Evolutionary conservation across 805 yeast genomes (phyloP), one percentile per base, ranked within the genome.

Genomic region (Kuraishia cidri): DNA sequence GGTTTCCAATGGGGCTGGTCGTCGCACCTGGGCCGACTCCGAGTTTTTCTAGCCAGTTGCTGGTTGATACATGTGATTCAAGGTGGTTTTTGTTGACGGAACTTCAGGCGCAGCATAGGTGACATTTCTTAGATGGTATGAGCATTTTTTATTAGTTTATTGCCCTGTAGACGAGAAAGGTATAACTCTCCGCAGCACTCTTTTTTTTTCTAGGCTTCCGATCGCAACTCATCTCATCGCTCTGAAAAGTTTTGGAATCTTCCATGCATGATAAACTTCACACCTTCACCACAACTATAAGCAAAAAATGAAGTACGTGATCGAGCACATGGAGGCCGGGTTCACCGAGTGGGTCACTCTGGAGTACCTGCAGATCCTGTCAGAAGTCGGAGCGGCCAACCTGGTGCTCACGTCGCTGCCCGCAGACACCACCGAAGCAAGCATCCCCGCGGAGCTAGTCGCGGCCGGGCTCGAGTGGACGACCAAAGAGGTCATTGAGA

Each of bases 311-410:
- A 86, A 85, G 58, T 90, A 87, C 66, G 75, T 92, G 33, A 87
- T 90, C 33, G 98, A 90, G 57, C 98, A 90, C 53, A 90, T 90
- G 97, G 98, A 90, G 57, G 82, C 76, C 39, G 97, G 95, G 1
- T 86, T 90, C 69, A 85, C 95, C 42, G 92, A 83, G 43, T 90
- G 98, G 98, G 97, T 90, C 27, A 69, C 73, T 19, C 65, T 92
- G 5, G 98, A 90, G 48, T 90, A 90, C 56, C 58, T 74, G 18
- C 85, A 82, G 46, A 88, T 90, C 37, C 73, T 87, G 30, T 64
- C 72, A 34, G 97, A 90, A 39, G 78, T 90, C 5, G 97, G 97
- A 2, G 60, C 64, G 13, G 79, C 74, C 18, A 85, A 87, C 50
- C 63, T 90, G 28, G 61, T 80, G 25, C 62, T 88, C 41, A 74